A percentile compares a stretch with the other conserved stretches of the same genome.
phyloP scores from a whole-genome alignment of 2,329 filamentous ascomycete species.

The Colletotrichum falcatum region DNA sequence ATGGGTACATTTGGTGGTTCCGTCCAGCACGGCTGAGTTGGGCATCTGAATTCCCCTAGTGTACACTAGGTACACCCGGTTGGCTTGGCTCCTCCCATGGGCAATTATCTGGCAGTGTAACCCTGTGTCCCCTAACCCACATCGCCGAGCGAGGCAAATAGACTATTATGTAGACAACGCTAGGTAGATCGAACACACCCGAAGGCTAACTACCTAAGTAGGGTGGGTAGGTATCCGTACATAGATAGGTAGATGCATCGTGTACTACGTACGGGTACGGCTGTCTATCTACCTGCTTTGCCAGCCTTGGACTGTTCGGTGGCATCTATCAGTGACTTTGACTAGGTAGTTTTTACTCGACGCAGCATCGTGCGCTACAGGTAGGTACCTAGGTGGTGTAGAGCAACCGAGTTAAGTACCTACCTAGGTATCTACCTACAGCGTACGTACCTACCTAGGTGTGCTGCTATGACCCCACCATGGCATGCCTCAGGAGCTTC shows the following conservation, averaged over 20 bases:
- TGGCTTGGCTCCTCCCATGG: constrained; percentile 14
- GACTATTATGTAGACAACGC: neutral
- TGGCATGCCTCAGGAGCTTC: constrained; percentile 8
- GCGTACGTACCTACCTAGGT: no score
- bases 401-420: constrained; percentile 20
- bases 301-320: neutral
- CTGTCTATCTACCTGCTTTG: constrained; percentile 14
- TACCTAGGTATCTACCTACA: no score
- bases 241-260: no score
- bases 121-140: constrained; percentile 23
- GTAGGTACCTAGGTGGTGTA: no score
- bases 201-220: neutral
- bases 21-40: no score
- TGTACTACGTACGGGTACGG: constrained; percentile 19
- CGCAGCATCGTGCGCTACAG: neutral
- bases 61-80: neutral
- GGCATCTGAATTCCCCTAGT: neutral
- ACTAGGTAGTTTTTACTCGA: neutral
- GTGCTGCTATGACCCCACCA: neutral
- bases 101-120: constrained; percentile 19
- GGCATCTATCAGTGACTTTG: constrained; percentile 27
- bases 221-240: neutral
- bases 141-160: constrained; percentile 6
- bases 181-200: neutral
- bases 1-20: constrained; percentile 15